Base-by-base conservation (phyloP, 75 land plant species). In the Picea sitchensis region DNA sequence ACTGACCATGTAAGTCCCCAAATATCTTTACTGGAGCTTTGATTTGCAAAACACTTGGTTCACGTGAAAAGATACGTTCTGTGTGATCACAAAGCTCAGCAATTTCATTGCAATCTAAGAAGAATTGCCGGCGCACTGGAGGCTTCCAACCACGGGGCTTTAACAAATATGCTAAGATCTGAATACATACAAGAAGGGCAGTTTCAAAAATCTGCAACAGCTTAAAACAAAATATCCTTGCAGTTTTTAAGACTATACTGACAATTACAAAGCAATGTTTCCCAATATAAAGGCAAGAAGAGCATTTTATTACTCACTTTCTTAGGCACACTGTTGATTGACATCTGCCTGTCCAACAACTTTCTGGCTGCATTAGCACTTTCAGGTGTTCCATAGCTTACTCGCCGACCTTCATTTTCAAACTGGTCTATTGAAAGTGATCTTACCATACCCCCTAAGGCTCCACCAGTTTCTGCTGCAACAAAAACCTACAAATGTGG, bases 381-480 rank as follows among this genome's bases (percentile, higher is more conserved):
- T 65, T 98, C 99, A 60, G 99, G 99, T 36, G 98, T 98, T 14
- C 99, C 99, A 91, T 98, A 95, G 82, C 98, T 92, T 23, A 98
- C 99, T 62, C 99, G 81, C 18, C 98, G 86, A 69, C 99, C 98
- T 86, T 98, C 99, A 91, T 98, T 98, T 88, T 98, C 99, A 82
- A 98, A 98, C 69, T 95, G 99, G 72, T 98, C 99, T 78, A 98
- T 98, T 34, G 99, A 98, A 30, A 98, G 93, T 61, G 94, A 96
- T 77, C 99, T 93, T 59, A 98, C 99, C 90, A 98, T 87, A 8
- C 99, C 99, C 59, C 98, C 98, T 65, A 96, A 80, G 77, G 92
- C 98, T 67, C 99, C 98, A 81, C 99, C 99, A 77, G 99, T 91
- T 80, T 98, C 99, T 56, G 99, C 98, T 82, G 98, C 99, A 30